A percentile compares a stretch with the other conserved stretches of the same genome.
Conservation (phyloP, 805 yeast species). For the Candida maesae region DNA sequence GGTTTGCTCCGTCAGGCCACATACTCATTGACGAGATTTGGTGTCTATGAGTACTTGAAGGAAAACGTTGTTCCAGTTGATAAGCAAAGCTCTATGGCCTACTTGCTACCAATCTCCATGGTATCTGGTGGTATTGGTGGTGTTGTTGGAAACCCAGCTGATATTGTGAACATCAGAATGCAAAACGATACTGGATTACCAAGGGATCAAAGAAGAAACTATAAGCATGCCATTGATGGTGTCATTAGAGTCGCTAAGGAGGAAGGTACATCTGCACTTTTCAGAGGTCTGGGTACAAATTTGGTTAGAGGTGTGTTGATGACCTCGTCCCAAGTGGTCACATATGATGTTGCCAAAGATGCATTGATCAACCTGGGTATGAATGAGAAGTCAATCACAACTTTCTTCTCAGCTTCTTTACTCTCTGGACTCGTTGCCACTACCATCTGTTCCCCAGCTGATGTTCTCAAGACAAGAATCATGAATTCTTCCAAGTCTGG, state of each 20-base stretch:
- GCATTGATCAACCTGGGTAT: constrained; percentile 49
- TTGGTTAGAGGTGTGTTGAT: constrained; percentile 75
- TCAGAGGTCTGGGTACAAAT: constrained; percentile 77
- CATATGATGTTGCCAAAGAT: constrained; percentile 72
- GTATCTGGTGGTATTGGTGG: constrained; percentile 84
- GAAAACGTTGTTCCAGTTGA: constrained; percentile 43
- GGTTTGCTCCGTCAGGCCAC: constrained; percentile 83
- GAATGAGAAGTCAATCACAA: constrained; percentile 58
- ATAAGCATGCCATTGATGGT: constrained; percentile 77
- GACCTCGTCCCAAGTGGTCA: constrained; percentile 90
- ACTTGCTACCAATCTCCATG: constrained; percentile 76
- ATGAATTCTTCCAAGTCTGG: constrained; percentile 55
- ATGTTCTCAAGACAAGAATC: constrained; percentile 82
- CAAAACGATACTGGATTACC: constrained; percentile 80
- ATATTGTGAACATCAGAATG: constrained; percentile 85
- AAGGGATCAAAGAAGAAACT: constrained; percentile 60
- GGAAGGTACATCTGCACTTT: constrained; percentile 58
- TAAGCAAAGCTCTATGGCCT: constrained; percentile 50
- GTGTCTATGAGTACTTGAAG: constrained; percentile 76
- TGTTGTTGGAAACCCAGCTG: constrained; percentile 83
- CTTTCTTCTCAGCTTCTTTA: constrained; percentile 77
- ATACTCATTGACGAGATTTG: constrained; percentile 82
- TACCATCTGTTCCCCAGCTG: constrained; percentile 90
- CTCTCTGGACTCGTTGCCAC: constrained; percentile 87
- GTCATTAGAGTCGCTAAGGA: constrained; percentile 51